A percentile compares a stretch with the other conserved stretches of the same genome.
These are phyloP conservation scores for Meripilus lineatus DNA, from an alignment of 1,284 basidiomycete genomes.

Conservation along the genomic window DNA sequence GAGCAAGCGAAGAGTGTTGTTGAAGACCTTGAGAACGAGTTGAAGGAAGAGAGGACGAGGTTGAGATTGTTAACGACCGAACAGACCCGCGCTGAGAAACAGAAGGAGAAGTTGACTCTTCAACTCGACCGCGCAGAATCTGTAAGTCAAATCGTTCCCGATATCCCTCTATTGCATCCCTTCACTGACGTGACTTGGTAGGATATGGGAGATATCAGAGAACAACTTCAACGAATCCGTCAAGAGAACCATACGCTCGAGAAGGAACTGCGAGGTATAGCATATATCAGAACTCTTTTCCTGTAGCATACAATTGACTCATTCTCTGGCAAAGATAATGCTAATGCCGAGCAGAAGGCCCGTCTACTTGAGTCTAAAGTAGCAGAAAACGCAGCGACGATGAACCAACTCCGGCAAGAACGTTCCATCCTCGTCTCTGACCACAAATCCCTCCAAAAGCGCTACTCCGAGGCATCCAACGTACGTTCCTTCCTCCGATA, in stretches of 20 bases:
- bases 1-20: conserved; percentile 60
- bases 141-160: conserved; percentile 32
- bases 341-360: conserved; percentile 63
- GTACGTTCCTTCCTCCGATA: conserved; percentile 31
- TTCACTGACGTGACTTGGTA: conserved; percentile 20
- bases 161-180: neutral
- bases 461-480: conserved; percentile 60
- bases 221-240: conserved; percentile 62
- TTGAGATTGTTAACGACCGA: conserved; percentile 58
- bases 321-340: conserved; percentile 40
- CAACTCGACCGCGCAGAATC: conserved; percentile 67
- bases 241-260: conserved; percentile 67
- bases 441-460: conserved; percentile 65
- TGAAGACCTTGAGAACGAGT: conserved; percentile 59
- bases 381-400: conserved; percentile 58
- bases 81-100: conserved; percentile 53
- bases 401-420: conserved; percentile 70
- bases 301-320: neutral
- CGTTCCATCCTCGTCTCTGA: conserved; percentile 60
- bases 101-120: conserved; percentile 54
- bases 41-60: conserved; percentile 62
- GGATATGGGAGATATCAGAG: conserved; percentile 73
- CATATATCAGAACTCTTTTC: conserved; percentile 1
- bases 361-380: conserved; percentile 60
- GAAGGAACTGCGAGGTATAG: conserved; percentile 59